Percentiles rank a stretch among this genome's conserved stretches.
phyloP scores from a whole-genome alignment of 305 asterid species.

The Solanum aculeatissimum region DNA sequence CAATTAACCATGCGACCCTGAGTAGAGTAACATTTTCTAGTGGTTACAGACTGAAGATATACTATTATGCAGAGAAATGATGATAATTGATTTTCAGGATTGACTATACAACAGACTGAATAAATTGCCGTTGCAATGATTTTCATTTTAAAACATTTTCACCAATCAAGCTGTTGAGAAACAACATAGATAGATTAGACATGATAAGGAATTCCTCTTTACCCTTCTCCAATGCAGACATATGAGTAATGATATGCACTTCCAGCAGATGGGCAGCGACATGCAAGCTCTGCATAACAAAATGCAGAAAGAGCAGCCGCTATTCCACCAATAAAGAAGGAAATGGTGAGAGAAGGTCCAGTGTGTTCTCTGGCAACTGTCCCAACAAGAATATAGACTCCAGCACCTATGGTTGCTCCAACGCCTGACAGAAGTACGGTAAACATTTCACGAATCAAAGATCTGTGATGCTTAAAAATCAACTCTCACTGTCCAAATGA shows the following conservation, averaged over 20 bases:
- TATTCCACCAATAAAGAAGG: constrained; percentile 74
- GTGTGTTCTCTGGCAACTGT: constrained; percentile 90
- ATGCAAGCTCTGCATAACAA: constrained; percentile 80
- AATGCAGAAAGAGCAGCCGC: constrained; percentile 89
- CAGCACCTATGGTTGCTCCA: constrained; percentile 87
- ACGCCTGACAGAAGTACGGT: constrained; percentile 31
- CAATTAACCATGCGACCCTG: constrained; percentile 89
- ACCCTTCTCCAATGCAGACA: constrained; percentile 88
- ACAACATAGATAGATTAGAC: background rate
- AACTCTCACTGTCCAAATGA: background rate
- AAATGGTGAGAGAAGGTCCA: constrained; percentile 69
- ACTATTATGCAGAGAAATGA: background rate
- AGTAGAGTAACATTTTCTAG: background rate
- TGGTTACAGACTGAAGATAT: background rate
- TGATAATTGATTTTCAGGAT: background rate
- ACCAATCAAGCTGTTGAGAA: background rate
- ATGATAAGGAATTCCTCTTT: background rate
- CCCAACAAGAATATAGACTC: constrained; percentile 85
- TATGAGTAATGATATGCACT: constrained; percentile 92
- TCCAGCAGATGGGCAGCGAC: constrained; percentile 94
- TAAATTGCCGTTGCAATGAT: background rate
- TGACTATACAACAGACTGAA: background rate
- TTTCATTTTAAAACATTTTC: background rate
- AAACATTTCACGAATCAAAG: background rate
- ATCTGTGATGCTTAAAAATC: background rate